phyloP scores from a whole-genome alignment of 148 eudicot genomes.

The Pouteria glomerata region DNA sequence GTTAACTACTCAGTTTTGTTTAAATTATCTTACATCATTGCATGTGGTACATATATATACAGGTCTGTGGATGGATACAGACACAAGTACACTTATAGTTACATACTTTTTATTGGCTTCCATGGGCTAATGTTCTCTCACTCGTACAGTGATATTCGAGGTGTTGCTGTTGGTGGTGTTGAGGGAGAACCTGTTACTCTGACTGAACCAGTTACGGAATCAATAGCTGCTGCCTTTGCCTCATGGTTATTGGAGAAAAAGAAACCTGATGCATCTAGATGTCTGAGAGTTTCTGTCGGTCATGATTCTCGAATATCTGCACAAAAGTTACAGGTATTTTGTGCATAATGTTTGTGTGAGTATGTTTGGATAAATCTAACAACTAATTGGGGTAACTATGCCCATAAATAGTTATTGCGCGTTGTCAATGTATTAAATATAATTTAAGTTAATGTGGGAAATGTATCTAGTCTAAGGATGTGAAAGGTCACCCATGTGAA shows the following conservation, averaged over 20 bases:
- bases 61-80: not conserved
- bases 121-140: not conserved
- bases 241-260: slow-evolving; percentile 82
- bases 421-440: too few relatives aligned
- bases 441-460: too few relatives aligned
- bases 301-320: slow-evolving; percentile 97
- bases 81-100: not conserved
- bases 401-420: slow-evolving; percentile 2
- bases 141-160: slow-evolving; percentile 80
- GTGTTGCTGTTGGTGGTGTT: slow-evolving; percentile 95
- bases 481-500: too few relatives aligned
- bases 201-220: slow-evolving; percentile 90
- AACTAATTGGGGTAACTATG: not conserved
- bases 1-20: not conserved
- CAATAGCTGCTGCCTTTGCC: slow-evolving; percentile 95
- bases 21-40: not conserved
- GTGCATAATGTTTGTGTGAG: not conserved
- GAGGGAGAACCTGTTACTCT: slow-evolving; percentile 87
- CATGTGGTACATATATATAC: not conserved
- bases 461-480: too few relatives aligned
- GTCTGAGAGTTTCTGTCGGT: slow-evolving; percentile 74
- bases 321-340: slow-evolving; percentile 72
- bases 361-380: slow-evolving; percentile 2
- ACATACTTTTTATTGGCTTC: not conserved
- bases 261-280: slow-evolving; percentile 45